These are phyloP conservation scores for Verruconis gallopava DNA, from an alignment of 2,329 filamentous ascomycete species.

Conservation along the genomic window DNA sequence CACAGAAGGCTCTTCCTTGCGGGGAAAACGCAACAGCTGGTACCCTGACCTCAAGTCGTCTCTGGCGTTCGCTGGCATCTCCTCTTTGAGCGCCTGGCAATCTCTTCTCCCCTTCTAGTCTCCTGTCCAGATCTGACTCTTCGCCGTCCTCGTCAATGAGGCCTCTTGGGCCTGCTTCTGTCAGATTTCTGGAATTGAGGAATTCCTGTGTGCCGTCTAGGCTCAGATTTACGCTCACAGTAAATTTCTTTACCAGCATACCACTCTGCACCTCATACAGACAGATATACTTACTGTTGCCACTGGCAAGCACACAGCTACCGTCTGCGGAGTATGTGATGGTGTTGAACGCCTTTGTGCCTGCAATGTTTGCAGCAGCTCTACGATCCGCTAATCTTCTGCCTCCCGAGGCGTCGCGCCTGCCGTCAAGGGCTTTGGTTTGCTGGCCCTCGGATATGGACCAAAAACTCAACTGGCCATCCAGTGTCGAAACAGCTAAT, in stretches of 20 bases:
- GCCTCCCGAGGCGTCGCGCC: conserved; percentile 84
- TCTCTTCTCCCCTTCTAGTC: conserved; percentile 51
- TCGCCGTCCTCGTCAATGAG: conserved; percentile 84
- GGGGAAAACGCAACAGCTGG: conserved; percentile 77
- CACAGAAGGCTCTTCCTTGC: conserved; percentile 81
- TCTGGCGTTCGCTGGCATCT: conserved; percentile 67
- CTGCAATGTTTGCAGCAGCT: conserved; percentile 79
- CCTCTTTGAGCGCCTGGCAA: conserved; percentile 81
- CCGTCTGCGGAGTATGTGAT: conserved; percentile 90
- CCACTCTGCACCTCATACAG: conserved; percentile 90
- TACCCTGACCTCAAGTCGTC: conserved; percentile 71
- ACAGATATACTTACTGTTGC: conserved; percentile 98
- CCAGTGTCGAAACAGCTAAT: conserved; percentile 79
- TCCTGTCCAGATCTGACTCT: conserved; percentile 76
- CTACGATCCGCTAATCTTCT: conserved; percentile 77
- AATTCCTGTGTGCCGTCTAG: conserved; percentile 94
- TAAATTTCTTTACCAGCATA: conserved; percentile 86
- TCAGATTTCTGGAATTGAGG: conserved; percentile 81
- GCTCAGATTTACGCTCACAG: conserved; percentile 89
- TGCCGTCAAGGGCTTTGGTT: conserved; percentile 72
- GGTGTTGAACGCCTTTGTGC: conserved; percentile 79
- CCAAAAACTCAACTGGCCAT: conserved; percentile 94
- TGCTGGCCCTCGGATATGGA: conserved; percentile 78
- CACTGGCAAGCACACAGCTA: conserved; percentile 75
- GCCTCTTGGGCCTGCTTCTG: conserved; percentile 72